phyloP scores from a whole-genome alignment of 306 rosid species.

The Cucurbita ficifolia region DNA sequence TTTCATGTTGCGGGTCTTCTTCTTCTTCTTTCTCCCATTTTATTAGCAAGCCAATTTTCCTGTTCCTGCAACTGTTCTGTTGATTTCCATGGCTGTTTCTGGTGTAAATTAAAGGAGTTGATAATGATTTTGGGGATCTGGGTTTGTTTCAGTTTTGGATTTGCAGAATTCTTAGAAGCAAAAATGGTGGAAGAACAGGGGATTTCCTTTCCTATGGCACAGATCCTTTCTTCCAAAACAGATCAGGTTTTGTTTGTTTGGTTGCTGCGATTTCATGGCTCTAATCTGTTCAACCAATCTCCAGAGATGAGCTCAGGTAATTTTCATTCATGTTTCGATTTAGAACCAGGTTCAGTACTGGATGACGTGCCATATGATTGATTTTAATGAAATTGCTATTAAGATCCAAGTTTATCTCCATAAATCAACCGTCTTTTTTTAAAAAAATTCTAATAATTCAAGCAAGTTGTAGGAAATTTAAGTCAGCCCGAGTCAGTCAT shows the following conservation, averaged over 20 bases:
- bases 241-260: constrained; percentile 3
- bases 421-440: too few relatives aligned
- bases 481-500: too few relatives aligned
- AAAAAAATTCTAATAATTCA: too few relatives aligned
- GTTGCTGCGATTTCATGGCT: background rate
- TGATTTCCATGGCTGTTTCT: background rate
- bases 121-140: background rate
- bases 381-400: too few relatives aligned
- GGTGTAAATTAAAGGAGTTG: background rate
- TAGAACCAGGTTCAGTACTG: too few relatives aligned
- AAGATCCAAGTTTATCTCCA: too few relatives aligned
- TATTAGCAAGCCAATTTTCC: constrained; percentile 14
- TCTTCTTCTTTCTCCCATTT: constrained; percentile 14
- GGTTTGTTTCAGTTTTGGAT: background rate
- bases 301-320: background rate
- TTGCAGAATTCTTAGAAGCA: background rate
- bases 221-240: background rate
- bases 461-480: too few relatives aligned
- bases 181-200: background rate
- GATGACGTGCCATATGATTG: too few relatives aligned
- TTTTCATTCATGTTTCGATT: background rate
- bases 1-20: constrained; percentile 26
- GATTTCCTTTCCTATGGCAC: background rate
- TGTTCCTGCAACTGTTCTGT: constrained; percentile 1
- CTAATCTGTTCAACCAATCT: background rate